Evolutionary conservation across 2,329 filamentous ascomycete genomes (phyloP).

Genomic region (Apiospora pterosperma): DNA sequence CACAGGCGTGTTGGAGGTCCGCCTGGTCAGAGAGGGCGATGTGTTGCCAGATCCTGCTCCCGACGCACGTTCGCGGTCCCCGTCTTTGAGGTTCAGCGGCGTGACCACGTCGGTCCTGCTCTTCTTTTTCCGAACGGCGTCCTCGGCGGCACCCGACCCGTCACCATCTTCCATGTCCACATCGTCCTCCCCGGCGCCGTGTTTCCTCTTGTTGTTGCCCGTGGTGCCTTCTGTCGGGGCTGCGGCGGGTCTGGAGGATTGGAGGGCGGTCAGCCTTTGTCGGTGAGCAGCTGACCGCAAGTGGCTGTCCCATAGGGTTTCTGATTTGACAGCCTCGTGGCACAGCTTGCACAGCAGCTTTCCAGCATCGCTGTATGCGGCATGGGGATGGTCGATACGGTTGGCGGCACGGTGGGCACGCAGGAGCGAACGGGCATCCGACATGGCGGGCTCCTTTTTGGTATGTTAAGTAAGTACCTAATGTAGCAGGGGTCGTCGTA

Average conservation of each 20-base stretch:
- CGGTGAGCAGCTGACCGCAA: constrained; percentile 46
- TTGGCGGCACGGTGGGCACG: constrained; percentile 74
- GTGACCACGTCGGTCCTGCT: constrained; percentile 30
- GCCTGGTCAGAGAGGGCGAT: neutral
- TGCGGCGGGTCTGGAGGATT: constrained; percentile 13
- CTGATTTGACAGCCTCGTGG: constrained; percentile 60
- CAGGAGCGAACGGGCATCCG: constrained; percentile 76
- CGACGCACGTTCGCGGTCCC: neutral
- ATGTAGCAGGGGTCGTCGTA: neutral
- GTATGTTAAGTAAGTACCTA: neutral
- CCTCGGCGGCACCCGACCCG: constrained; percentile 21
- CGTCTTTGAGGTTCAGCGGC: no score
- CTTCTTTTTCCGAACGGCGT: constrained; percentile 22
- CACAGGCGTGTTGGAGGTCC: constrained; percentile 48
- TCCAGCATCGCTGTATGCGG: constrained; percentile 64
- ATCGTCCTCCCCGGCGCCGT: constrained; percentile 19
- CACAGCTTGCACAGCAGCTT: constrained; percentile 67
- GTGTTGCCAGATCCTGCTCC: constrained; percentile 13
- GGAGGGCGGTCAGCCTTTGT: constrained; percentile 27
- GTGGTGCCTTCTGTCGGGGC: constrained; percentile 22
- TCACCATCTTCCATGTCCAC: constrained; percentile 27
- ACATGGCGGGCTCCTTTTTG: constrained; percentile 46
- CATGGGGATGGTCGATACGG: constrained; percentile 67
- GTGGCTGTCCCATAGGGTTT: constrained; percentile 66
- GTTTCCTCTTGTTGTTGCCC: constrained; percentile 24